Conservation (phyloP, 345 rosid species). For the Eucalyptus regnans region DNA sequence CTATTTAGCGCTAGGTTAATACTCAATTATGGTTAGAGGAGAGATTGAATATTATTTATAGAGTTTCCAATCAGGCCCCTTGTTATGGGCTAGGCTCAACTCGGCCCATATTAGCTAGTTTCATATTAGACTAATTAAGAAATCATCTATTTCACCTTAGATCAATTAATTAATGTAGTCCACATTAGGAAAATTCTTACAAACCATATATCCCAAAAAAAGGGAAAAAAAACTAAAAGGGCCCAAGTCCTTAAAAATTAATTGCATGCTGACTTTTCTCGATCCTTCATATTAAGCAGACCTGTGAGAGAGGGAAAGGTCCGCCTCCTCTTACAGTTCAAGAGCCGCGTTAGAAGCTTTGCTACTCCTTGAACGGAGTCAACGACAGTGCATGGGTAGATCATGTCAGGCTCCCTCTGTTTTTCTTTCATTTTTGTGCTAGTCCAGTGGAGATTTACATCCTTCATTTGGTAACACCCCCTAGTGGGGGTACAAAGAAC, state of each 20-base stretch:
- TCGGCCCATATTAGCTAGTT: accelerated
- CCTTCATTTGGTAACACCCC: neutral
- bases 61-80: accelerated
- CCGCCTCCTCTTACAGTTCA: neutral
- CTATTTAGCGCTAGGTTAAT: too few relatives aligned
- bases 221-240: neutral
- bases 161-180: too few relatives aligned
- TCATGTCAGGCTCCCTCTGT: neutral
- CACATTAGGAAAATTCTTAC: accelerated
- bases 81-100: accelerated
- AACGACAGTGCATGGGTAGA: neutral
- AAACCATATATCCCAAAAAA: neutral
- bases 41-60: accelerated
- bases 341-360: neutral
- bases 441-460: neutral
- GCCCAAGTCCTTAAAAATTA: neutral
- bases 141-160: accelerated
- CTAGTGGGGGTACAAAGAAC: neutral
- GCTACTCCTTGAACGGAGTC: neutral
- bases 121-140: accelerated
- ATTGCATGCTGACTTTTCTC: neutral
- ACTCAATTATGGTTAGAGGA: too few relatives aligned
- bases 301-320: neutral
- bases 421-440: neutral
- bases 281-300: neutral